Base-by-base conservation (phyloP, 116 monocot species). In the Cymodocea nodosa region DNA sequence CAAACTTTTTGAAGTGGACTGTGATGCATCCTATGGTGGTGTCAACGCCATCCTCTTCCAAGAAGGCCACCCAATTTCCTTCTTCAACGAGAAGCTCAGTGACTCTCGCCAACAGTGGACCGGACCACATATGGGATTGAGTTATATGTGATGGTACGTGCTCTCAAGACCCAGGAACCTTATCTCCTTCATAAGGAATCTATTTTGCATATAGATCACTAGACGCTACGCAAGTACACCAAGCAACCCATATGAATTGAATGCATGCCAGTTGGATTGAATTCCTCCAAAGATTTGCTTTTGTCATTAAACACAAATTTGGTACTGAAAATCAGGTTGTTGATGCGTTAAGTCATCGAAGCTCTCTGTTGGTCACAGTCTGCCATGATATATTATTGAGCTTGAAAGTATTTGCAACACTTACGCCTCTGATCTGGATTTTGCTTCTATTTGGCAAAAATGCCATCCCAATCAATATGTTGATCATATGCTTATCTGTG, bases 71-170 rank as follows among this genome's bases (percentile, higher is more conserved):
- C 70, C 34, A 11, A 19, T 61, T 14, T 48, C 60, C 0, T 70
- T 48, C 51, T 60, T 16, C 6, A 70, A 60, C 0, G 59, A 34
- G 6, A 44, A 19, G 15, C 12, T 50, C 4, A 3, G 40, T 50
- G 25, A 11, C 0, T 0, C 15, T 6, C 22, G 25, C 15, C 3
- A 6, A 1, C 0, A 15, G 11, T n/a, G n/a, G n/a, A n/a, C n/a
- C n/a, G 6, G 3, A 58, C 50, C 15, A 71, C 71, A 0, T 71
- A 71, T 23, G 30, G 51, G 12, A 53, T 63, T 13, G 56, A 71
- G 54, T 22, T 63, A 5, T 24, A 50, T 18, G 37, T 52, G 8
- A 63, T 71, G 23, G 4, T 51, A 0, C 13, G 19, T 11, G 35
- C 20, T 1, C 18, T 53, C 0, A 25, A 1, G 12, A 60, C n/a